Evolutionary conservation across 2,329 filamentous ascomycete species (phyloP), one percentile per base, ranked within the genome.

Genomic region (Fusarium nisikadoi): DNA sequence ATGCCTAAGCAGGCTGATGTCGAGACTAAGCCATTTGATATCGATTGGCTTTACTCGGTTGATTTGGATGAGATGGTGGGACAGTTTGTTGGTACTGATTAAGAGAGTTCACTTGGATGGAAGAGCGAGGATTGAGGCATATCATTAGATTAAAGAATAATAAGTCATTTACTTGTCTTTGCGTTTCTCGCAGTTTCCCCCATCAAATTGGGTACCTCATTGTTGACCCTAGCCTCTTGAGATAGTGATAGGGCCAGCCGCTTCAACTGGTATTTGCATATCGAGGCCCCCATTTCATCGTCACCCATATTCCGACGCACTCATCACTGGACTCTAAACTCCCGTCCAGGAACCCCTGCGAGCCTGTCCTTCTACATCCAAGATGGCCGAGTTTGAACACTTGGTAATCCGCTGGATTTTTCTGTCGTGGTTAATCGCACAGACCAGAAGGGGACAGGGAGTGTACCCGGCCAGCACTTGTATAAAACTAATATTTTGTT

Each of bases 11-110:
- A 74, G 8, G 77, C 75, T 19, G 65, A 71, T 8, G 71, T 73
- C 27, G 70, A 78, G 3, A 63, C 73, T 13, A 75, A 74, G 20
- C 72, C 77, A 2, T 76, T 80, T 56, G 82, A 84, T 20, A 76
- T 85, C 47, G 77, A 75, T 0, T 87, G 84, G 84, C 62, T 87
- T 23, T 86, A 85, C 66, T 78, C 76, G 9, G 79, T 81, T 1
- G 73, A 83, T 36, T 79, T 84, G 58, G 80, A 83, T 25, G 61
- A 78, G 7, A 75, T 80, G 67, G 79, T 83, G 0, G 70, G 78
- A 9, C 62, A 73, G 8, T 78, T 75, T 61, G 59, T 61, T 1
- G 17, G 13, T 9, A 12, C 8, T 0, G 39, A 59, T 5, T 70
- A 9, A 11, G 2, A 1, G 9, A 6, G 19, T 10, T 16, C 2